Percentiles rank a stretch among this genome's conserved stretches.
Evolutionary conservation across 345 rosid genomes (phyloP).

Genomic region (Syzygium aqueum): DNA sequence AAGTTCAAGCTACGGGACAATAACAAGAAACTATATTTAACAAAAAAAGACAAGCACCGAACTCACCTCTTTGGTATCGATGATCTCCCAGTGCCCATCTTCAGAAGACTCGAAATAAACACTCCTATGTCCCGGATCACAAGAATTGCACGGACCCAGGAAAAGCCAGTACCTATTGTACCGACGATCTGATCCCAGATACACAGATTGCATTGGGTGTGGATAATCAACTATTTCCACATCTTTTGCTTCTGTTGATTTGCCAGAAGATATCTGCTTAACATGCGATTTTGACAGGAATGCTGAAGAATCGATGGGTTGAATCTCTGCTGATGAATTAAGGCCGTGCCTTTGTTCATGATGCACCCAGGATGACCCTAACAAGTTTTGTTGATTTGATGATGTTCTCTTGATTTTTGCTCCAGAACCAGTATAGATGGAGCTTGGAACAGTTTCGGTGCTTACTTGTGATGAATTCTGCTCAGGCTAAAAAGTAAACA

Average conservation of each 20-base stretch:
- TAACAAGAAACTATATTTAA: background rate
- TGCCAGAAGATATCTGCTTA: slow-evolving; percentile 14
- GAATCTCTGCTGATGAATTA: slow-evolving; percentile 34
- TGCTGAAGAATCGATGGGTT: slow-evolving; percentile 64
- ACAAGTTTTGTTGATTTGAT: slow-evolving; percentile 25
- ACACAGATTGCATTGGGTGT: slow-evolving; percentile 86
- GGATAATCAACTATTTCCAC: slow-evolving; percentile 19
- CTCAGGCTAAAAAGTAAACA: background rate
- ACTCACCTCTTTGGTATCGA: slow-evolving; percentile 74
- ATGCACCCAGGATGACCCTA: slow-evolving; percentile 68
- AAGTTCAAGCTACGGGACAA: background rate
- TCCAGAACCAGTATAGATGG: slow-evolving; percentile 62
- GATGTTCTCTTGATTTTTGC: slow-evolving; percentile 80
- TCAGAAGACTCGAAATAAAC: slow-evolving; percentile 96
- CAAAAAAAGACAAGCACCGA: background rate
- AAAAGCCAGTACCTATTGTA: slow-evolving; percentile 97
- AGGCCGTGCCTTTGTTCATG: slow-evolving; percentile 22
- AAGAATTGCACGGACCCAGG: slow-evolving; percentile 79
- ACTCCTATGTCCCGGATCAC: slow-evolving; percentile 92
- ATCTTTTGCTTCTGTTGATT: slow-evolving; percentile 19
- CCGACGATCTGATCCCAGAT: slow-evolving; percentile 94
- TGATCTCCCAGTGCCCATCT: slow-evolving; percentile 97
- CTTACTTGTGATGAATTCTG: slow-evolving; percentile 47
- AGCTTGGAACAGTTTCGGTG: slow-evolving; percentile 31
- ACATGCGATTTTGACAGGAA: slow-evolving; percentile 17